These are phyloP conservation scores for Secale cereale DNA, from an alignment of 176 grass and related monocot species.

Conservation along the genomic window DNA sequence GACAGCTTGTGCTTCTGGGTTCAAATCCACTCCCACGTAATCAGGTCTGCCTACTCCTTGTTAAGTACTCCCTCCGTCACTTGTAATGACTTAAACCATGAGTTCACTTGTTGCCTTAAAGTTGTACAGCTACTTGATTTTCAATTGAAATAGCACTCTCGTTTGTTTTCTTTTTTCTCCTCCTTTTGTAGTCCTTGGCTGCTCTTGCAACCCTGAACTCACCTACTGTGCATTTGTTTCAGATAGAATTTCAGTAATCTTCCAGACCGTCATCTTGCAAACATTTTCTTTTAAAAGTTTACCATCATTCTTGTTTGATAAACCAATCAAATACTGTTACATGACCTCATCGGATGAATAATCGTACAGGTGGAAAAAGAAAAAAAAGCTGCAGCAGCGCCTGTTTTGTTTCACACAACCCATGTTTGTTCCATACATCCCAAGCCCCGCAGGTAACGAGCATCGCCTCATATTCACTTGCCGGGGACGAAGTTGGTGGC, in stretches of 20 bases:
- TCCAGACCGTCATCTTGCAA: not conserved
- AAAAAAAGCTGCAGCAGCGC: not conserved
- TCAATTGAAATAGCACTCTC: no score
- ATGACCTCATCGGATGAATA: not conserved
- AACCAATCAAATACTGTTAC: not conserved
- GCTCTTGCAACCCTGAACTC: not conserved
- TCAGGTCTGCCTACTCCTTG: constrained; percentile 37
- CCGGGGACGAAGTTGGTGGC: constrained; percentile 42
- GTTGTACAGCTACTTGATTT: no score
- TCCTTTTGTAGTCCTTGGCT: no score
- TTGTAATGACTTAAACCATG: no score
- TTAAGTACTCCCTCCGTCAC: no score
- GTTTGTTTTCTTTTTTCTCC: no score
- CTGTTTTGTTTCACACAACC: not conserved
- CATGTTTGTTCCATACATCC: not conserved
- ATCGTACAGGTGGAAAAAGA: not conserved
- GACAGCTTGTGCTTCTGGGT: constrained; percentile 95
- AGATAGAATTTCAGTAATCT: constrained; percentile 40
- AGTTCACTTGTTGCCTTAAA: no score
- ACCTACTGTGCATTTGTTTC: not conserved
- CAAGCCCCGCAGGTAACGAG: no score
- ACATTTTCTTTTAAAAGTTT: not conserved
- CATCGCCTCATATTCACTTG: not conserved
- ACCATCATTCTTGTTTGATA: not conserved
- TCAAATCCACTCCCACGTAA: constrained; percentile 85